Conservation (phyloP, 495 filamentous ascomycete genomes). For the Penicillium dipodomyicola region DNA sequence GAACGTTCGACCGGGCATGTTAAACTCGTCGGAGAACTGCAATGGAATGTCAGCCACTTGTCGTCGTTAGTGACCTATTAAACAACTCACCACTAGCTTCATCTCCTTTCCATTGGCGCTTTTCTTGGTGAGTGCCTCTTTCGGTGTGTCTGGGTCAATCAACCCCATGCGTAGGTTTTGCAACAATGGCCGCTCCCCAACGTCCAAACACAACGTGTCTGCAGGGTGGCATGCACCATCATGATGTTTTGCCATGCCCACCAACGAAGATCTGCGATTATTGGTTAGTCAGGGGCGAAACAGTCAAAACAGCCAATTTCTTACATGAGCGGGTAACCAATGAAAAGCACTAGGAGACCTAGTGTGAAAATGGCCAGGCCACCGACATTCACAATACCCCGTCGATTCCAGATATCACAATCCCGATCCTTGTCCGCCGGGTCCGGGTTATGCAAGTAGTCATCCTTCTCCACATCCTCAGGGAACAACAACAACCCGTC, state of each 20-base stretch:
- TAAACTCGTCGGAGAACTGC: constrained; percentile 79
- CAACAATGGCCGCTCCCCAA: constrained; percentile 54
- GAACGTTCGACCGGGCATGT: constrained; percentile 66
- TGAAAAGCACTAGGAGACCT: constrained; percentile 65
- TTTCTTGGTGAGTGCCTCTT: constrained; percentile 55
- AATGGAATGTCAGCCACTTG: constrained; percentile 6
- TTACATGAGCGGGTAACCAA: constrained; percentile 73
- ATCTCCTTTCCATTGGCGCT: constrained; percentile 57
- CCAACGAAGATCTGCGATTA: constrained; percentile 55
- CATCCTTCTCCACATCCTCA: constrained; percentile 76
- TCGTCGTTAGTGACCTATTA: background rate
- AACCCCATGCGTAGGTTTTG: constrained; percentile 58
- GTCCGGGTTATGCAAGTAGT: constrained; percentile 72
- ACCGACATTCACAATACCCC: constrained; percentile 67
- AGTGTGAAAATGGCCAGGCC: constrained; percentile 59
- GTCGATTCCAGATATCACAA: constrained; percentile 65
- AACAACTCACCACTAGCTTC: constrained; percentile 58
- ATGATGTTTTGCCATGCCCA: constrained; percentile 26
- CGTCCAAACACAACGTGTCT: constrained; percentile 57
- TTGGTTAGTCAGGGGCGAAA: constrained; percentile 15
- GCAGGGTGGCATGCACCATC: constrained; percentile 32
- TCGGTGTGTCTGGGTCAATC: constrained; percentile 72
- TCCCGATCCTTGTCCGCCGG: constrained; percentile 62
- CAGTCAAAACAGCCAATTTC: constrained; percentile 17
- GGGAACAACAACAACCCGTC: constrained; percentile 69